These are phyloP conservation scores for Umbelopsis sp. DNA, from an alignment of 192 early-diverging fungal species.

Conservation along the genomic window DNA sequence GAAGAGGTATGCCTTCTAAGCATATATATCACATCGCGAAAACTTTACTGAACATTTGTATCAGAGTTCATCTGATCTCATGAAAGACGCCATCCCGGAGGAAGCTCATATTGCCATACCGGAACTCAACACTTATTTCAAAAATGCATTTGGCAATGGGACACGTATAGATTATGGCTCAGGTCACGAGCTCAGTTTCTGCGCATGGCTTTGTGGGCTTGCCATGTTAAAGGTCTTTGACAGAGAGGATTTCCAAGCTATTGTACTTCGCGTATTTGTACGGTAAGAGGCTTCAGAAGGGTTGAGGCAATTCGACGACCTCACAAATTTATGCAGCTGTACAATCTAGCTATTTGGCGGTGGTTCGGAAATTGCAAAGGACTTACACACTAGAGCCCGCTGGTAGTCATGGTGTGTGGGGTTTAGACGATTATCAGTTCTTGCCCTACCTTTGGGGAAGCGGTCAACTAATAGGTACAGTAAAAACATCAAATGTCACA, in stretches of 20 bases:
- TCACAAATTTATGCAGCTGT: slow-evolving; percentile 1
- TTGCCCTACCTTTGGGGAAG: slow-evolving; percentile 94
- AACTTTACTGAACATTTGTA: background rate
- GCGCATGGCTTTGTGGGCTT: slow-evolving; percentile 82
- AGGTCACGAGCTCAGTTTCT: slow-evolving; percentile 93
- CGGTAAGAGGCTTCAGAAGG: slow-evolving; percentile 37
- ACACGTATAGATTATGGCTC: slow-evolving; percentile 96
- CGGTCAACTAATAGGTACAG: slow-evolving; percentile 75
- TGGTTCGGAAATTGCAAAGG: slow-evolving; percentile 84
- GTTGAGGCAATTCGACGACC: background rate
- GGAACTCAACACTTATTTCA: slow-evolving; percentile 80
- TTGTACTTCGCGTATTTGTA: slow-evolving; percentile 76
- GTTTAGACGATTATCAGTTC: slow-evolving; percentile 97
- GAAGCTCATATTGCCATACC: slow-evolving; percentile 52
- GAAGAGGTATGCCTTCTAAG: slow-evolving; percentile 38
- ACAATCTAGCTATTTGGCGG: slow-evolving; percentile 66
- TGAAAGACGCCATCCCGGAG: slow-evolving; percentile 38
- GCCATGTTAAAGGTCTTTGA: slow-evolving; percentile 65
- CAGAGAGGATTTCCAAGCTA: slow-evolving; percentile 66
- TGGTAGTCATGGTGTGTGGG: slow-evolving; percentile 99
- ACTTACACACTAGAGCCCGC: slow-evolving; percentile 97
- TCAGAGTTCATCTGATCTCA: slow-evolving; percentile 36
- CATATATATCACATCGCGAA: background rate
- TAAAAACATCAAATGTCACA: background rate
- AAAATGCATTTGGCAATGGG: slow-evolving; percentile 79